Evolutionary conservation across 768 basidiomycete species (phyloP).

Genomic region (Trametes sanguinea): DNA sequence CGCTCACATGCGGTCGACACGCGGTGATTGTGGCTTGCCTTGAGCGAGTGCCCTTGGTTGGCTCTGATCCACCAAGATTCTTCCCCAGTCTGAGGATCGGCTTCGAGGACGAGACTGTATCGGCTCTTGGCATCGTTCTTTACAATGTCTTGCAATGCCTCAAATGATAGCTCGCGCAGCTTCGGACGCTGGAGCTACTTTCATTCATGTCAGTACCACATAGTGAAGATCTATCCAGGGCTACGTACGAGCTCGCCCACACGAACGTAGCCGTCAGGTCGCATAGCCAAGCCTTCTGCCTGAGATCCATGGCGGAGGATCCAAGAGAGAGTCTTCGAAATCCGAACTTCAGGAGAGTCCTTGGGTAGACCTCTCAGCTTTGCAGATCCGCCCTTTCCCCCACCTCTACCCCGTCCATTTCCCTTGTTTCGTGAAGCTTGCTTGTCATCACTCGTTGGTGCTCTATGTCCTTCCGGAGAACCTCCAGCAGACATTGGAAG

Average conservation of each 20-base stretch:
- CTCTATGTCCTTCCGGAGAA: background rate
- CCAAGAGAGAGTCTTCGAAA: constrained; percentile 89
- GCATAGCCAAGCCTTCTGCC: constrained; percentile 71
- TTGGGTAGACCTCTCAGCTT: constrained; percentile 59
- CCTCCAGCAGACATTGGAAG: background rate
- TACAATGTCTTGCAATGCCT: constrained; percentile 62
- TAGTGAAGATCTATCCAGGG: background rate
- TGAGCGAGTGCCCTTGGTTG: constrained; percentile 87
- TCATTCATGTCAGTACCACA: constrained; percentile 13
- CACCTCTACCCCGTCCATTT: background rate
- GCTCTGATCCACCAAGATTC: constrained; percentile 85
- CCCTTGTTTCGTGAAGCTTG: background rate
- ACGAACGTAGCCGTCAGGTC: constrained; percentile 82
- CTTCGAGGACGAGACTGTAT: constrained; percentile 60
- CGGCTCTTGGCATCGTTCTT: constrained; percentile 65
- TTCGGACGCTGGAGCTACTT: constrained; percentile 70
- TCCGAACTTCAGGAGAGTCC: constrained; percentile 66
- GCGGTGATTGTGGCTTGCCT: constrained; percentile 44
- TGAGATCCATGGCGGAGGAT: constrained; percentile 89
- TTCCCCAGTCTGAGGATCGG: constrained; percentile 34
- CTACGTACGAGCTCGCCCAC: constrained; percentile 74
- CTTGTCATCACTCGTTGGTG: background rate
- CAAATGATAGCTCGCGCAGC: constrained; percentile 59
- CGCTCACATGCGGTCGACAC: background rate
- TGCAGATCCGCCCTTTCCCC: constrained; percentile 25